A percentile compares a stretch with the other conserved stretches of the same genome.
phyloP scores from a whole-genome alignment of 2,329 filamentous ascomycete species.

The Paraphoma sp. region DNA sequence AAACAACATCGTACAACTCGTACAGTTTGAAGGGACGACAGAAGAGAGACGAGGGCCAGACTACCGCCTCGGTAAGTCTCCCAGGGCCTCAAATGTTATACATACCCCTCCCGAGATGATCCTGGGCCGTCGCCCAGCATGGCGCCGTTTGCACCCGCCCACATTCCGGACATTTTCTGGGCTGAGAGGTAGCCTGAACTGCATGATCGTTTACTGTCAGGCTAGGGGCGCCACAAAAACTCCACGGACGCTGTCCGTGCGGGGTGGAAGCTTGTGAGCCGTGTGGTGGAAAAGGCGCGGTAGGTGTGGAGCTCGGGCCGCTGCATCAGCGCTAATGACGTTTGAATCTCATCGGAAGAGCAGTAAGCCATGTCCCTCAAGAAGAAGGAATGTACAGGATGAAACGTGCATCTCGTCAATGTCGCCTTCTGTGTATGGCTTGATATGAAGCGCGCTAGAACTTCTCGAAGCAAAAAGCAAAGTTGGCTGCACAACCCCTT shows the following conservation, averaged over 20 bases:
- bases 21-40: neutral
- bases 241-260: conserved; percentile 17
- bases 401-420: conserved; percentile 7
- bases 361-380: no score
- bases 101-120: conserved; percentile 12
- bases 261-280: conserved; percentile 7
- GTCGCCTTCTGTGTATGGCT: neutral
- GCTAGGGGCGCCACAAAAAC: conserved; percentile 17
- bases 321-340: neutral
- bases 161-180: conserved; percentile 18
- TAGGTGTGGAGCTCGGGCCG: conserved; percentile 3
- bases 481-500: conserved; percentile 8
- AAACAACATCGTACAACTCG: conserved; percentile 15
- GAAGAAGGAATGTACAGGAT: conserved; percentile 8
- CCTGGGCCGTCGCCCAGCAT: conserved; percentile 22
- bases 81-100: conserved; percentile 4
- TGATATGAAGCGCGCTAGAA: conserved; percentile 22
- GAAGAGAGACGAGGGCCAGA: neutral
- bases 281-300: conserved; percentile 13
- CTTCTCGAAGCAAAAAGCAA: conserved; percentile 23
- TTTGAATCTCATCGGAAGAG: conserved; percentile 1
- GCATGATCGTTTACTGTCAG: conserved; percentile 21
- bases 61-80: conserved; percentile 5
- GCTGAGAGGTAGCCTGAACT: conserved; percentile 14
- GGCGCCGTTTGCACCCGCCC: conserved; percentile 20